Base-by-base conservation (phyloP, 768 basidiomycete species). In the Mrakia blollopis region DNA sequence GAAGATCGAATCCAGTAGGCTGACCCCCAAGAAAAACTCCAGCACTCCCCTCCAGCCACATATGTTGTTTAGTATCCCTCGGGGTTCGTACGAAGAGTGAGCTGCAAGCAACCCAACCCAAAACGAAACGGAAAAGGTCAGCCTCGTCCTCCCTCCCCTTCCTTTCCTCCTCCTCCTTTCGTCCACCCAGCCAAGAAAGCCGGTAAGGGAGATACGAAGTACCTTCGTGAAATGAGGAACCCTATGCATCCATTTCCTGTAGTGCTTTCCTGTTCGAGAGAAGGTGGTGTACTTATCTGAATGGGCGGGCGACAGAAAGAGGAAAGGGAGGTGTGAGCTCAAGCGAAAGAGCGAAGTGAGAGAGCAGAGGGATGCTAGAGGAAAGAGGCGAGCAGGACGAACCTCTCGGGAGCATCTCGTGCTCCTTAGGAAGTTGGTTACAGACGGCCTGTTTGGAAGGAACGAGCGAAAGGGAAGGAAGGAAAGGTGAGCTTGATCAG, bases 181-280 rank as follows among this genome's bases (percentile, higher is more conserved):
- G 44, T 77, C 18, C 41, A 28, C 35, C 37, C 41, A 21, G 52
- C 72, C 32, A 32, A 76, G 68, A 25, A 14, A 74, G 41, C 0
- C 77, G 79, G 28, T 79, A 65, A 50, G 28, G 18, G 79, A 57
- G 39, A 23, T 67, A n/a, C 7, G 37, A 85, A 91, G 78, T 80
- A 95, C 94, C 84, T 93, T 87, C 70, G 95, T 97, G 89, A 91
- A 98, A 82, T 97, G 96, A n/a, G 95, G 95, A 37, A 96, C 92
- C 81, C 95, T 95, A 85, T 98, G 95, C 69, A 97, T 93, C 35
- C 93, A 92, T 81, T 98, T 98, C 62, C 96, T 86, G 84, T 96
- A 99, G 9, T 92, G 91, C 76, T 84, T 86, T 1, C 86, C 85
- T 57, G 88, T 89, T 6, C 88, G 86, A 54, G 88, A 89, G 84